Evolutionary conservation across 768 basidiomycete genomes (phyloP).

Genomic region (Pleurotus tuber-regium): DNA sequence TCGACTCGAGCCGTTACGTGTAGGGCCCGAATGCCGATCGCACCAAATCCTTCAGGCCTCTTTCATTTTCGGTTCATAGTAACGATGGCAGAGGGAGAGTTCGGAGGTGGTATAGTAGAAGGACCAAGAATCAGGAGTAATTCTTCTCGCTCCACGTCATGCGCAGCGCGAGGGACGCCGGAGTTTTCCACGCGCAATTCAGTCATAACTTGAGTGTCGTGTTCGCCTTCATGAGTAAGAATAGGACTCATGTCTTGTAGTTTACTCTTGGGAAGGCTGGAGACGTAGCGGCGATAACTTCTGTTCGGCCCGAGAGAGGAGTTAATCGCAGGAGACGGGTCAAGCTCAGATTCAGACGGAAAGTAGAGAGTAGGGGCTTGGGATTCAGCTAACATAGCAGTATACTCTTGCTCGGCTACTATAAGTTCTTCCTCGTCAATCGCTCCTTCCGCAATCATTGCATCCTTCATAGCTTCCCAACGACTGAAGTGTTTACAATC

Average conservation of each 20-base stretch:
- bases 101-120: not conserved
- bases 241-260: not conserved
- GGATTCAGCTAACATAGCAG: conserved; percentile 5
- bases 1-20: conserved; percentile 8
- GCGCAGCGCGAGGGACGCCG: not conserved
- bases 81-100: not conserved
- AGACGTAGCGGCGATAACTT: not conserved
- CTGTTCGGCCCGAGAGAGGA: not conserved
- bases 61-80: not conserved
- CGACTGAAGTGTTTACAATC: conserved; percentile 20
- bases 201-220: not conserved
- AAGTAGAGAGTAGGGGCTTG: not conserved
- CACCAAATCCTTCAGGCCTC: not conserved
- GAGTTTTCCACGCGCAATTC: not conserved
- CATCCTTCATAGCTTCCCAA: conserved; percentile 12
- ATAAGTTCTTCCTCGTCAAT: conserved; percentile 6
- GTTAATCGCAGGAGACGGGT: not conserved
- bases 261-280: not conserved
- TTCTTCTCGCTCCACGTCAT: not conserved
- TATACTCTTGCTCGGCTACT: conserved; percentile 10
- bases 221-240: not conserved
- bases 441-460: conserved; percentile 7
- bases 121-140: not conserved
- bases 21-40: conserved; percentile 4
- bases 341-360: not conserved